Evolutionary conservation across 2,329 filamentous ascomycete species (phyloP).

Genomic region (Penicillium sclerotigenum): DNA sequence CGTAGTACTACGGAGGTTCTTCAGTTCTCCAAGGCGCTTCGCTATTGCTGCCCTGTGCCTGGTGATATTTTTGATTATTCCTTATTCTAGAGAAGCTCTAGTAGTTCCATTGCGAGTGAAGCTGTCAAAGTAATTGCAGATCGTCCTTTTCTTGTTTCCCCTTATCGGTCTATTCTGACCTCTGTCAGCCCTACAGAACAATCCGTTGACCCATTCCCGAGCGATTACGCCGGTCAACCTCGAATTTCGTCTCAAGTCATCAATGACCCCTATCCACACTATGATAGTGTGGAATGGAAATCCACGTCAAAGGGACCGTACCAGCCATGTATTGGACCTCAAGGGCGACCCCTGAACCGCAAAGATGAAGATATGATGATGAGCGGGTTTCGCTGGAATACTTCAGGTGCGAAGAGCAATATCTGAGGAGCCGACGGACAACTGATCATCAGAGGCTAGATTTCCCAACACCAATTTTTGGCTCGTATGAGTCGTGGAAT

Average conservation of each 20-base stretch:
- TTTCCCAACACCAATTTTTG: conserved; percentile 13
- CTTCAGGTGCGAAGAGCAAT: conserved; percentile 1
- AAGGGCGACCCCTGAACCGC: neutral
- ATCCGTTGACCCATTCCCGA: neutral
- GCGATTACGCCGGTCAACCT: neutral
- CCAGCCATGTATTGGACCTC: conserved; percentile 8
- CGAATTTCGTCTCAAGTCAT: neutral
- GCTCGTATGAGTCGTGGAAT: conserved; percentile 14
- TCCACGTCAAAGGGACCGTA: neutral
- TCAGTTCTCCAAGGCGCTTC: neutral
- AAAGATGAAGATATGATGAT: conserved; percentile 8
- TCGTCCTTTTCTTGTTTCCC: neutral
- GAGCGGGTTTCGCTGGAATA: conserved; percentile 9
- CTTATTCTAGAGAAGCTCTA: conserved; percentile 1
- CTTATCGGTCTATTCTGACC: neutral
- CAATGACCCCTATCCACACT: conserved; percentile 12
- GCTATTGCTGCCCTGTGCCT: neutral
- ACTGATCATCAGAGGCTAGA: conserved; percentile 1
- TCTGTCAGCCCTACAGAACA: neutral
- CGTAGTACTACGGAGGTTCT: neutral
- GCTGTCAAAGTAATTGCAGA: neutral
- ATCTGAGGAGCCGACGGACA: neutral
- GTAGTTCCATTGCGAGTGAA: neutral
- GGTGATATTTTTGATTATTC: neutral
- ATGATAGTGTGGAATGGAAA: conserved; percentile 3